Percentiles rank a stretch among this genome's conserved stretches.
Evolutionary conservation across 371 early-diverging fungal species (phyloP).

Genomic region (Mucor piriformis): DNA sequence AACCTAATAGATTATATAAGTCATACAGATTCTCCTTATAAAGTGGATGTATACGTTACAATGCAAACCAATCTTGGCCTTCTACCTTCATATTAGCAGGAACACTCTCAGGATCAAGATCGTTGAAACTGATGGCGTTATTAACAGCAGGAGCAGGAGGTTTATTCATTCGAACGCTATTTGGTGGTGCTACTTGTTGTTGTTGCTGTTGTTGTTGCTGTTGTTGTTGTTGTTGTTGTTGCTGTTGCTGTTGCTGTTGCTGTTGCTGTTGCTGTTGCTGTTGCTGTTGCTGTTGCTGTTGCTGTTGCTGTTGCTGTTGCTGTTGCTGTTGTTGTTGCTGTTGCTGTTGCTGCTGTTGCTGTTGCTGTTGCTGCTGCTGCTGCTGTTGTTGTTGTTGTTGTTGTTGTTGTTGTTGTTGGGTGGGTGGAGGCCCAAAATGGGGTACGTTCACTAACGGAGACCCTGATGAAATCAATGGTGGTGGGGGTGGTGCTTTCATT

Average conservation of each 20-base stretch:
- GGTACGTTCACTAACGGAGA: conserved; percentile 6
- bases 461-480: conserved; percentile 1
- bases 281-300: too few species aligned
- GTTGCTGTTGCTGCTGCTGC: too few species aligned
- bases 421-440: conserved; percentile 13
- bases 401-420: not conserved
- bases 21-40: not conserved
- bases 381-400: too few species aligned
- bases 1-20: conserved; percentile 38
- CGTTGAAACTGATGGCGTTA: conserved; percentile 46
- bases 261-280: too few species aligned
- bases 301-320: too few species aligned
- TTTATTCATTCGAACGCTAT: conserved; percentile 1
- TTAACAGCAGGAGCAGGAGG: not conserved
- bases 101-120: conserved; percentile 78
- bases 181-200: too few species aligned
- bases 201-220: too few species aligned
- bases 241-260: too few species aligned
- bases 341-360: too few species aligned
- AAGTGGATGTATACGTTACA: conserved; percentile 40
- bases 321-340: too few species aligned
- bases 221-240: too few species aligned
- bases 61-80: conserved; percentile 85
- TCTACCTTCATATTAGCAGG: conserved; percentile 77
- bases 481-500: conserved; percentile 12